phyloP scores from a whole-genome alignment of 1,284 basidiomycete genomes.

The Coriolopsis trogii region DNA sequence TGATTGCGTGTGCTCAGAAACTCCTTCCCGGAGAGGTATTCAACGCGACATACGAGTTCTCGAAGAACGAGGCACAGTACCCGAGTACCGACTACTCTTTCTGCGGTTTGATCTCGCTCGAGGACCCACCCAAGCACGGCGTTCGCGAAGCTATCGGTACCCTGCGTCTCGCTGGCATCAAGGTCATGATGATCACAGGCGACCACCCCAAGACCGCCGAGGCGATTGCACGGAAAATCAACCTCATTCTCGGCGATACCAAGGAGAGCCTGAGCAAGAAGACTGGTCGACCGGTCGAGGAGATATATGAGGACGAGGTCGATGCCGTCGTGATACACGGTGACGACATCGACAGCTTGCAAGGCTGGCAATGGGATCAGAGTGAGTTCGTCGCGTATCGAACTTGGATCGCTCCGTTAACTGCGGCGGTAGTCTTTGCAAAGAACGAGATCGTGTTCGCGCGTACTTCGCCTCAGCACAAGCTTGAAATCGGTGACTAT shows the following conservation, averaged over 20 bases:
- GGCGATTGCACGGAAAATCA: conserved; percentile 72
- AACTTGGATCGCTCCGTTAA: background rate
- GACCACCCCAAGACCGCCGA: conserved; percentile 73
- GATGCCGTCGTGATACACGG: conserved; percentile 67
- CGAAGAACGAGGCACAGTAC: conserved; percentile 55
- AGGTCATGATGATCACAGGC: conserved; percentile 75
- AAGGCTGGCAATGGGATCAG: conserved; percentile 73
- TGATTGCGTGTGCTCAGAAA: conserved; percentile 67
- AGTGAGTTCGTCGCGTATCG: conserved; percentile 39
- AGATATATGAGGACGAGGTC: conserved; percentile 70
- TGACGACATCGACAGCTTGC: conserved; percentile 61
- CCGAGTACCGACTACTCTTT: conserved; percentile 61
- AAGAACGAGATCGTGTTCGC: conserved; percentile 75
- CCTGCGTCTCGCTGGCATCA: conserved; percentile 67
- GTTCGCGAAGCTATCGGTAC: conserved; percentile 72
- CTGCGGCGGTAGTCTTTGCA: conserved; percentile 48
- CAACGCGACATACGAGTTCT: conserved; percentile 50
- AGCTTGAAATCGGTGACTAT: conserved; percentile 64
- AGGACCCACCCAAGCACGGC: conserved; percentile 72
- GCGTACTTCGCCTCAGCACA: conserved; percentile 71
- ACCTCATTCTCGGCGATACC: conserved; percentile 64
- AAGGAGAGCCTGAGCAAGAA: conserved; percentile 58
- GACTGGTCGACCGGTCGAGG: conserved; percentile 55
- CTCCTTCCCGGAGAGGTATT: conserved; percentile 54
- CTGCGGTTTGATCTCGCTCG: conserved; percentile 64